Percentiles rank a stretch among this genome's conserved stretches.
These are phyloP conservation scores for Eleusine indica DNA, from an alignment of 176 grass and related monocot species.

Conservation along the genomic window DNA sequence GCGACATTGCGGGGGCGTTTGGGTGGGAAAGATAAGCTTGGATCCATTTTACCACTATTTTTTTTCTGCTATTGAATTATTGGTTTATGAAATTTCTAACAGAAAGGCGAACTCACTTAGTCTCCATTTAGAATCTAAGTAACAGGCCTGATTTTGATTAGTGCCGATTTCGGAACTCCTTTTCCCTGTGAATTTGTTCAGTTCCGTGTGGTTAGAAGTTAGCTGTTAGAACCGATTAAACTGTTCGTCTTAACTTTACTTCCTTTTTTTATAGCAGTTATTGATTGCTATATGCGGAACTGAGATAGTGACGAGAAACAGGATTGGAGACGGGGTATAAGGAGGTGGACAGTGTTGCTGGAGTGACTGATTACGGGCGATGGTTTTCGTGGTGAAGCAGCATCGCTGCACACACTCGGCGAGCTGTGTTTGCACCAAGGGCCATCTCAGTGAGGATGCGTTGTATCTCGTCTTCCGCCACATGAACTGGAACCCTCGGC, in stretches of 20 bases:
- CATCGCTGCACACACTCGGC: conserved; percentile 91
- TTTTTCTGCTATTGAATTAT: background rate
- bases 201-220: background rate
- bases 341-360: conserved; percentile 3
- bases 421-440: conserved; percentile 82
- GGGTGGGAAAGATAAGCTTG: background rate
- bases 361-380: conserved; percentile 22
- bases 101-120: background rate
- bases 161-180: background rate
- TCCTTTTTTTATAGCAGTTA: background rate
- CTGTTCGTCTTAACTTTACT: background rate
- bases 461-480: conserved; percentile 87
- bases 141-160: background rate
- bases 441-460: conserved; percentile 89
- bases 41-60: background rate
- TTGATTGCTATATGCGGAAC: conserved; percentile 26
- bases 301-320: conserved; percentile 25
- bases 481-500: conserved; percentile 93
- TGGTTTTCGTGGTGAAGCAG: conserved; percentile 84
- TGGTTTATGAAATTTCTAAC: conserved; percentile 1
- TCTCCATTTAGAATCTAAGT: background rate
- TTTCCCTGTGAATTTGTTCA: background rate
- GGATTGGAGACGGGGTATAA: conserved; percentile 28
- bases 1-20: background rate
- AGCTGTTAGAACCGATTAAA: background rate